Conservation (phyloP, 495 filamentous ascomycete genomes). For the Platismatia glauca region DNA sequence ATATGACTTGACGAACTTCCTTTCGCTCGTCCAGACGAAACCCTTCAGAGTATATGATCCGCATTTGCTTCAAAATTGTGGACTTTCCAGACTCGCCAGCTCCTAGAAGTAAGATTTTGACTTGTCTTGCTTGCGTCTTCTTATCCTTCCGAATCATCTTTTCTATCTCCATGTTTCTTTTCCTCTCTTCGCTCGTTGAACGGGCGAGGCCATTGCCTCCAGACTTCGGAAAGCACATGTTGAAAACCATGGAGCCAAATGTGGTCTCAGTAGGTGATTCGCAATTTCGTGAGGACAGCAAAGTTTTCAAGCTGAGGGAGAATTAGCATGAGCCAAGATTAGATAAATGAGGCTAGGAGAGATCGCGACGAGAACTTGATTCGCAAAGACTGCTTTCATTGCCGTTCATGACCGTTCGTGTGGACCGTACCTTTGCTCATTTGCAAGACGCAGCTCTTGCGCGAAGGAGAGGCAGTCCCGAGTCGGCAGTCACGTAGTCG, state of each 20-base stretch:
- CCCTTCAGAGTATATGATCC: constrained; percentile 89
- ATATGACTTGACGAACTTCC: constrained; percentile 90
- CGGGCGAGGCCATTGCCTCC: constrained; percentile 23
- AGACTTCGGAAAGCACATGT: constrained; percentile 27
- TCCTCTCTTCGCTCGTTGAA: constrained; percentile 24
- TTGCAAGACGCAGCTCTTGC: background rate
- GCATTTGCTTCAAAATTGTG: constrained; percentile 98
- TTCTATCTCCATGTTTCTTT: constrained; percentile 58
- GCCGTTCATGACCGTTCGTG: background rate
- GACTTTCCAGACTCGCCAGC: constrained; percentile 98
- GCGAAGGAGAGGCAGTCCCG: background rate
- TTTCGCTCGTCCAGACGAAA: constrained; percentile 86
- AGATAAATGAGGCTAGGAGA: background rate
- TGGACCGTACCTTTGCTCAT: background rate
- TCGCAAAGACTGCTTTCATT: background rate
- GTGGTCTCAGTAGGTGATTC: background rate
- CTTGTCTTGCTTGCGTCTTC: constrained; percentile 67
- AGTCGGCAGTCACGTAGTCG: background rate
- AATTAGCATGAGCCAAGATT: background rate
- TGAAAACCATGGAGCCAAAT: constrained; percentile 24
- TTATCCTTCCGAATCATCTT: constrained; percentile 69
- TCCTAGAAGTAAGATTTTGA: constrained; percentile 79
- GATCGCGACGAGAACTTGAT: background rate
- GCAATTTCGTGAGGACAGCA: background rate
- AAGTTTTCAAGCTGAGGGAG: background rate